phyloP scores from a whole-genome alignment of 192 early-diverging fungal genomes.

The Backusella luteola region DNA sequence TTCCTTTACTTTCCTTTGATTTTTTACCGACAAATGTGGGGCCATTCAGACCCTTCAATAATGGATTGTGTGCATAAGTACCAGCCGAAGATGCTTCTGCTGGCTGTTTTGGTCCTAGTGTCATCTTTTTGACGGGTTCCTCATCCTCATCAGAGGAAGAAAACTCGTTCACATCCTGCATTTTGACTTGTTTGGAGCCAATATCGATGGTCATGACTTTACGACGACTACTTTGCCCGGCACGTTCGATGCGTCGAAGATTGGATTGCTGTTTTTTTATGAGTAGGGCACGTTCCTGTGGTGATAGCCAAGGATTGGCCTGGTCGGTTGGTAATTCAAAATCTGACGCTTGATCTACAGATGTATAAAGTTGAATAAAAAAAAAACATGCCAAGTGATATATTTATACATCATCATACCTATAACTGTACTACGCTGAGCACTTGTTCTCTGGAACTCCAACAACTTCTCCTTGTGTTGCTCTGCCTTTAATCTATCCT shows the following conservation, averaged over 20 bases:
- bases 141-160: slow-evolving; percentile 34
- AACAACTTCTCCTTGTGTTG: slow-evolving; percentile 50
- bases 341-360: slow-evolving; percentile 49
- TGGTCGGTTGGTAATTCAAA: slow-evolving; percentile 55
- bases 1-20: slow-evolving; percentile 6
- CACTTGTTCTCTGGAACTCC: slow-evolving; percentile 50
- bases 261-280: slow-evolving; percentile 47
- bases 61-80: slow-evolving; percentile 36
- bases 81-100: slow-evolving; percentile 24
- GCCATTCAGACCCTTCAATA: slow-evolving; percentile 21
- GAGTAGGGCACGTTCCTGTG: slow-evolving; percentile 43
- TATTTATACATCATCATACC: slow-evolving; percentile 20
- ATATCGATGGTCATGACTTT: slow-evolving; percentile 55
- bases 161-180: slow-evolving; percentile 30
- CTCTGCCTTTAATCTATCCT: slow-evolving; percentile 20
- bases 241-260: slow-evolving; percentile 35
- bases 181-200: slow-evolving; percentile 37
- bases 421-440: slow-evolving; percentile 40
- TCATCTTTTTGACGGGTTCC: background rate
- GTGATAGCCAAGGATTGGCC: slow-evolving; percentile 46
- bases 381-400: background rate
- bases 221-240: slow-evolving; percentile 36
- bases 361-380: background rate
- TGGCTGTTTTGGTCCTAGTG: background rate
- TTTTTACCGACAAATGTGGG: slow-evolving; percentile 24